Base-by-base conservation (phyloP, 1,139 yeast genomes). In the Geotrichum candidum region DNA sequence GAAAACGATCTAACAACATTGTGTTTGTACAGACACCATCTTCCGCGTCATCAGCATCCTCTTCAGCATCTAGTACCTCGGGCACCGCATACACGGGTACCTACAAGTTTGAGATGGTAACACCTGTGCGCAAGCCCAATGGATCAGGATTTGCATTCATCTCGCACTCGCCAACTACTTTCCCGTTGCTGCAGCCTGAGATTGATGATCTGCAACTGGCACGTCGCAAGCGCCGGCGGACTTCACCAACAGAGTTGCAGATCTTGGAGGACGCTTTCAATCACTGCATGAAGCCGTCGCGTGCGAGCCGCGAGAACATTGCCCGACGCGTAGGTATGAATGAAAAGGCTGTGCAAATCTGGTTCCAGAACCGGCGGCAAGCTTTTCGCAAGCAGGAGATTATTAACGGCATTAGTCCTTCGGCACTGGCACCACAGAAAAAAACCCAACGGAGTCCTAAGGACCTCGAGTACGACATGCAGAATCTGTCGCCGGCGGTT, bases 311-410 rank as follows among this genome's bases (percentile, higher is more conserved):
- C 68, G 80, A 84, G 56, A 87, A 84, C 66, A 88, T 94, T 67
- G 96, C 97, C 18, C 75, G 77, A 46, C 83, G 80, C 66, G 96
- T 94, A 53, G 84, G 85, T 66, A 94, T 92, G 98, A 84, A 94
- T n/a, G 97, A 91, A 73, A 91, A 91, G 74, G 96, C 97, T 1
- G 96, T 94, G 38, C 98, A 94, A 76, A 90, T 94, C 66, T 94
- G 99, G 99, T 94, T 94, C 76, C 99, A 94, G 76, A 94, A 94
- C 76, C 88, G 86, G 74, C 85, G 99, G 74, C 99, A 94, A 77
- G 83, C 91, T 53, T 76, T 86, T 67, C 84, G 95, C 67, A 86
- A 84, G 68, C 82, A 53, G 51, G 59, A 56, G 25, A 41, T 41
- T 1, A 41, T 41, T 41, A 41, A 41, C n/a, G 46, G 46, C 2